phyloP scores from a whole-genome alignment of 1,284 basidiomycete genomes.

The Cystobasidium sp. region DNA sequence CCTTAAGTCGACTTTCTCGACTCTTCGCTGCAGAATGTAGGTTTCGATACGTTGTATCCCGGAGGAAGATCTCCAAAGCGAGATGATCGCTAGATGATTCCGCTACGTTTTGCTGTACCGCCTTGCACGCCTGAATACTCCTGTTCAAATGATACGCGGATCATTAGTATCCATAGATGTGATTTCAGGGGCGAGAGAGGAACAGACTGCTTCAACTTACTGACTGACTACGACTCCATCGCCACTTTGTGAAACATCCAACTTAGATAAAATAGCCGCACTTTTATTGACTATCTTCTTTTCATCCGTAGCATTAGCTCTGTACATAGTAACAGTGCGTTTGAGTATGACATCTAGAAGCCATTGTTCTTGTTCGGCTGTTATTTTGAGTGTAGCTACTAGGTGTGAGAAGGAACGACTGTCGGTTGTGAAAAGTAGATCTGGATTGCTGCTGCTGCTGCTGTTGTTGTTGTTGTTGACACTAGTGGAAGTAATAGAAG shows the following conservation, averaged over 20 bases:
- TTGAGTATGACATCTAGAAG: constrained; percentile 12
- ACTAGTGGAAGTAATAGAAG: background rate
- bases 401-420: constrained; percentile 12
- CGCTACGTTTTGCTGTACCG: background rate
- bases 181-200: too few relatives aligned
- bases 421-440: constrained; percentile 3
- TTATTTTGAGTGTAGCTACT: background rate
- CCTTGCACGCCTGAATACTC: background rate
- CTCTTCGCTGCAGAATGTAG: constrained; percentile 1
- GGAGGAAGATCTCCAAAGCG: constrained; percentile 6
- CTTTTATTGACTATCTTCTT: constrained; percentile 11
- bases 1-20: constrained; percentile 9
- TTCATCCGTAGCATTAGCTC: constrained; percentile 11
- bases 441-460: background rate
- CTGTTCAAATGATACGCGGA: background rate
- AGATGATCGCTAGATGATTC: constrained; percentile 1
- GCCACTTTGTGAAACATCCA: background rate
- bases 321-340: background rate
- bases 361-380: constrained; percentile 20
- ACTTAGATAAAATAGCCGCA: background rate
- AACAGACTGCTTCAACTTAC: background rate
- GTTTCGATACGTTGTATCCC: background rate
- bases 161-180: too few relatives aligned
- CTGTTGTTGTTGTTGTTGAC: background rate
- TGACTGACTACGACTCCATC: background rate